A percentile compares a stretch with the other conserved stretches of the same genome.
phyloP scores from a whole-genome alignment of 495 filamentous ascomycete species.

The Aspergillus funiculosus region DNA sequence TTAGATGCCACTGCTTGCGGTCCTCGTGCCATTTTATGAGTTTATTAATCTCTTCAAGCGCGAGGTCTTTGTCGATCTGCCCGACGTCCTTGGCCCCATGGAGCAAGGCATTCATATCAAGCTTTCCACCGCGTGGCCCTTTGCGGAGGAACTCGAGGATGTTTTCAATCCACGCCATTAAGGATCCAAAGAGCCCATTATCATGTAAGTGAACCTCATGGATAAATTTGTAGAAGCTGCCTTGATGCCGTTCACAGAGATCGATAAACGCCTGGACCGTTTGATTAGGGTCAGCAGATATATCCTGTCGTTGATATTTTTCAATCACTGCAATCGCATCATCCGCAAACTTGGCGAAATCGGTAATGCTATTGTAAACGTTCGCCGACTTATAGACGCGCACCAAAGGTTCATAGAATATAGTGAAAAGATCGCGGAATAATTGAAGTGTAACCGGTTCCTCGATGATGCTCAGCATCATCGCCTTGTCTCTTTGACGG shows the following conservation, averaged over 20 bases:
- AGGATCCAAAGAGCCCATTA: slow-evolving; percentile 87
- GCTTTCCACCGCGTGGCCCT: slow-evolving; percentile 67
- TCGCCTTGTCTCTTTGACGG: slow-evolving; percentile 86
- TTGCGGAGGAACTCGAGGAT: slow-evolving; percentile 89
- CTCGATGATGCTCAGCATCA: slow-evolving; percentile 95
- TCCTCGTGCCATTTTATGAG: slow-evolving; percentile 92
- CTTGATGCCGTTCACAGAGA: slow-evolving; percentile 87
- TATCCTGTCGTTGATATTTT: slow-evolving; percentile 82
- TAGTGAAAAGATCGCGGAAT: slow-evolving; percentile 93
- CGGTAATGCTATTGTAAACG: slow-evolving; percentile 92
- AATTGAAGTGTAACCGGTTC: slow-evolving; percentile 89
- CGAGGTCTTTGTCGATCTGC: slow-evolving; percentile 61
- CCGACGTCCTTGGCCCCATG: slow-evolving; percentile 64
- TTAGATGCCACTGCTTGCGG: slow-evolving; percentile 92
- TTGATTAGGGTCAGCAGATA: slow-evolving; percentile 91
- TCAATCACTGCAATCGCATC: slow-evolving; percentile 88
- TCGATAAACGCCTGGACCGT: slow-evolving; percentile 99
- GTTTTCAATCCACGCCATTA: slow-evolving; percentile 97
- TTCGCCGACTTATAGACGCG: slow-evolving; percentile 98
- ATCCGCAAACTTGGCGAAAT: slow-evolving; percentile 88
- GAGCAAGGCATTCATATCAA: slow-evolving; percentile 93
- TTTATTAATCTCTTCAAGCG: slow-evolving; percentile 73
- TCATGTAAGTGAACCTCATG: slow-evolving; percentile 98
- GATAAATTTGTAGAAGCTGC: slow-evolving; percentile 97
- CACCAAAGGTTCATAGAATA: slow-evolving; percentile 96